Evolutionary conservation across 306 rosid species (phyloP).

Genomic region (Hylodesmum podocarpum): DNA sequence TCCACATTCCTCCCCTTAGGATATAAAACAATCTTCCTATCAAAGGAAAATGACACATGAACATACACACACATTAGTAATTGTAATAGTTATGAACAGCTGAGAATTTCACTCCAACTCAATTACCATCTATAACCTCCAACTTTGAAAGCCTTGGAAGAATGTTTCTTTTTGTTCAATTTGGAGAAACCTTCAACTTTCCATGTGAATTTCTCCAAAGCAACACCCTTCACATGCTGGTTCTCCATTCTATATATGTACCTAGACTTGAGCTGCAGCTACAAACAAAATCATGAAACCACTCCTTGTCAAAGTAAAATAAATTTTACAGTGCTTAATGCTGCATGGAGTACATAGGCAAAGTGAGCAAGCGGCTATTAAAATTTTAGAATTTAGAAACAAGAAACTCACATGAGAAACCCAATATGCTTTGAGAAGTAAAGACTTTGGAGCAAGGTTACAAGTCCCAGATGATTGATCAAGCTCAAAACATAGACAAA

Average conservation of each 20-base stretch:
- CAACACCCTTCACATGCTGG: background rate
- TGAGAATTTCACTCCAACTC: background rate
- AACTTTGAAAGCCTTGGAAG: background rate
- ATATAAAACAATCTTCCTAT: slow-evolving; percentile 15
- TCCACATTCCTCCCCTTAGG: background rate
- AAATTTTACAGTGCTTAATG: background rate
- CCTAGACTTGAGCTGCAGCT: background rate
- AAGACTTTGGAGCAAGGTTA: background rate
- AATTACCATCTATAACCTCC: slow-evolving; percentile 25
- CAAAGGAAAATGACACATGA: background rate
- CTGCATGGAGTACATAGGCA: background rate
- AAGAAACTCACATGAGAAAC: background rate
- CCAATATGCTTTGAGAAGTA: background rate
- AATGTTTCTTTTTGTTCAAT: background rate
- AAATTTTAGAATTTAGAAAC: background rate
- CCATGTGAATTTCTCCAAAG: slow-evolving; percentile 23
- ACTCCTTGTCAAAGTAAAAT: background rate
- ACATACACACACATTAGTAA: no score
- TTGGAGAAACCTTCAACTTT: slow-evolving; percentile 28
- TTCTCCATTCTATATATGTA: slow-evolving; percentile 1
- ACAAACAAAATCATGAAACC: background rate
- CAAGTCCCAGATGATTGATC: background rate
- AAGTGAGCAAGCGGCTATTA: background rate
- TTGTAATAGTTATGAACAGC: background rate
- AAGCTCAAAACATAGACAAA: background rate